These are phyloP conservation scores for Boletus pseudopeckii DNA, from an alignment of 768 basidiomycete genomes.

Conservation along the genomic window DNA sequence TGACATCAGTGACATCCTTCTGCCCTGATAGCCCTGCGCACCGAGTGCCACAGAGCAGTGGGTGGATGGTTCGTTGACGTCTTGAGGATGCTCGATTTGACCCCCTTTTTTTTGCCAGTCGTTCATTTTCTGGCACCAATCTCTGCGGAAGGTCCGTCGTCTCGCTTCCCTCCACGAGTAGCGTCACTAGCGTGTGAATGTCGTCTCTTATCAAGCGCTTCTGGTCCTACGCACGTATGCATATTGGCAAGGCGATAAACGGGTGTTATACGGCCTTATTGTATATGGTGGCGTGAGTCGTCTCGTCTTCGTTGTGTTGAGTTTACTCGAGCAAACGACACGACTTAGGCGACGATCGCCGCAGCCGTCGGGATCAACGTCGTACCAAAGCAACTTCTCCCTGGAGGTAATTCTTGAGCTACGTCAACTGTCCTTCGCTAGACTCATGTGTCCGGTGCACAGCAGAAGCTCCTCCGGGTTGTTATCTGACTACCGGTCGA, in stretches of 20 bases:
- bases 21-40: not conserved
- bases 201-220: conserved; percentile 5
- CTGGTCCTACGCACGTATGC: conserved; percentile 20
- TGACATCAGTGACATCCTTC: not conserved
- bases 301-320: no score
- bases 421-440: not conserved
- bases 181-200: not conserved
- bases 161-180: not conserved
- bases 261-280: conserved; percentile 12
- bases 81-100: not conserved
- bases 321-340: not conserved
- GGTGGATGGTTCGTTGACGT: not conserved
- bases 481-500: not conserved
- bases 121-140: conserved; percentile 4
- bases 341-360: conserved; percentile 2
- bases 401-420: not conserved
- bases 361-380: conserved; percentile 1
- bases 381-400: conserved; percentile 3
- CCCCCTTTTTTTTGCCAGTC: not conserved
- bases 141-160: conserved; percentile 6
- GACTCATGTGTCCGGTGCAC: not conserved
- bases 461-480: not conserved
- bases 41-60: conserved; percentile 9
- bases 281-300: conserved; percentile 8
- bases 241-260: conserved; percentile 16